Conservation (phyloP, 441 rosid species). For the Erysimum pusillum region DNA sequence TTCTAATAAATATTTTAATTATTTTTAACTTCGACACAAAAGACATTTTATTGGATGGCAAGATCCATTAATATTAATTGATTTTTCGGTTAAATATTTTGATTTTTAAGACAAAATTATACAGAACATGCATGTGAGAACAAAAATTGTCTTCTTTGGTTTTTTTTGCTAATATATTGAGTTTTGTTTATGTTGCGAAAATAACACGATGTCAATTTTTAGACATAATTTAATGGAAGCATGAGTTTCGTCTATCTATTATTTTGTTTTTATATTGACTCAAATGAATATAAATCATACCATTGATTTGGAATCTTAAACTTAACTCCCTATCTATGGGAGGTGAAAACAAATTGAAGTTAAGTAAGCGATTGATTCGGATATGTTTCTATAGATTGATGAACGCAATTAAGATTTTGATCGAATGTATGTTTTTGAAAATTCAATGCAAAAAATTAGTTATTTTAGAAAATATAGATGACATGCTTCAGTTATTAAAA, state of each 20-base stretch:
- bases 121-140: neutral
- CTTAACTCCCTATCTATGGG: neutral
- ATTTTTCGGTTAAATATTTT: neutral
- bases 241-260: neutral
- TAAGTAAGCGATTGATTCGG: neutral
- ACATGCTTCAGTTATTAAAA: too few species aligned
- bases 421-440: too few species aligned
- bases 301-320: constrained; percentile 6
- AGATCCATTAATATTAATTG: neutral
- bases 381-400: constrained; percentile 2
- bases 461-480: too few species aligned
- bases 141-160: neutral
- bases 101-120: neutral
- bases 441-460: too few species aligned
- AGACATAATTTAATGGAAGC: neutral
- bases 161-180: neutral
- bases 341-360: neutral
- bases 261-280: too few species aligned
- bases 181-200: neutral
- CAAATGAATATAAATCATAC: neutral
- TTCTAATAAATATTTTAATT: neutral
- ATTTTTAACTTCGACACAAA: neutral
- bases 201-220: neutral
- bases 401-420: neutral
- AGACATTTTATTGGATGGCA: neutral